Base-by-base conservation (phyloP, 2,329 filamentous ascomycete genomes). In the Talaromyces sp. region DNA sequence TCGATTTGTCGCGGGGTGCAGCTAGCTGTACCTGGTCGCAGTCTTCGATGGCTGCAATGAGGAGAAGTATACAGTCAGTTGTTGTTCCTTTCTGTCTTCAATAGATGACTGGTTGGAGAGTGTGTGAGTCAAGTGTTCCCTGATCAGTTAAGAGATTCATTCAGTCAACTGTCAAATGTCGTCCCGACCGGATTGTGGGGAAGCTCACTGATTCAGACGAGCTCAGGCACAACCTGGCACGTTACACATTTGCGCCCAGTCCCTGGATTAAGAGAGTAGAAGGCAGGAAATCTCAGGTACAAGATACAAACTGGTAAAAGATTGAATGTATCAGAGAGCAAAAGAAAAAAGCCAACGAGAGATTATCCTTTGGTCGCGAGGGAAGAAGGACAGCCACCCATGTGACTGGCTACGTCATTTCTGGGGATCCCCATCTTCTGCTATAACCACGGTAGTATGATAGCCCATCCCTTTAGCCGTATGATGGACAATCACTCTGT, bases 361-460 rank as follows among this genome's bases (percentile, higher is more conserved):
- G 35, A 39, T 8, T 25, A 1, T 27, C 27, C 49, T 10, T 22
- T 52, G 25, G 25, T 5, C 31, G 19, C 2, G n/a, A 15, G 54
- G n/a, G 41, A 35, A 35, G 10, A 27, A 27, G 50, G 50, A 54
- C 27, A 35, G 59, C 11, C 59, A 35, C 8, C 6, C 59, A 61
- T 50, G 59, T 61, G 59, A 61, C 47, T 17, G 13, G 37, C 47
- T 50, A 61, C 59, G 59, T 61, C 59, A 61, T 61, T n/a, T 35
- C 45, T 49, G 43, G 33, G 25, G 47, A 50, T 61, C 59, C n/a
- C 10, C 47, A 7, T 25, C 25, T 37, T 1, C 11, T 43, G 6
- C 17, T 8, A 27, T 43, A 19, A n/a, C 25, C 11, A 35, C 25
- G 33, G 33, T 13, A 49, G 22, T 25, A 49, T 49, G 47, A 49